These are phyloP conservation scores for Coemansia sp. DNA, from an alignment of 192 early-diverging fungal species.

Conservation along the genomic window DNA sequence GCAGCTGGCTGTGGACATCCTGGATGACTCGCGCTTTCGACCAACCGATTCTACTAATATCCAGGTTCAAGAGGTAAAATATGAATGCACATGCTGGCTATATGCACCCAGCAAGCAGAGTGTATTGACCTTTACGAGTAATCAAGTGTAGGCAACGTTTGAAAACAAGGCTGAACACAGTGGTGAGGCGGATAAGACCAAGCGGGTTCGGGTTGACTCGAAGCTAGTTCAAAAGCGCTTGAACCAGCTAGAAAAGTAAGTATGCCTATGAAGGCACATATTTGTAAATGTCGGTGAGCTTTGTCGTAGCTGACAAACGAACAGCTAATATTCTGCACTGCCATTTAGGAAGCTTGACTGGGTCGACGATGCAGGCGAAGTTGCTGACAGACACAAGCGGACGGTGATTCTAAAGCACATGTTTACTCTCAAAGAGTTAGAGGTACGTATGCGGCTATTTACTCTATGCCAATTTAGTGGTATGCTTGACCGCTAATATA, in stretches of 20 bases:
- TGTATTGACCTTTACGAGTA: background rate
- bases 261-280: background rate
- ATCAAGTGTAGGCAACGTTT: constrained; percentile 71
- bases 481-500: background rate
- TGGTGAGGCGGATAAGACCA: constrained; percentile 18
- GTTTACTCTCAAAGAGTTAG: constrained; percentile 87
- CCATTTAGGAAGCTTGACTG: constrained; percentile 75
- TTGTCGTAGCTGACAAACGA: background rate
- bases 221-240: constrained; percentile 64
- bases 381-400: constrained; percentile 72
- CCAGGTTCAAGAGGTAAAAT: constrained; percentile 63
- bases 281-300: too few species aligned
- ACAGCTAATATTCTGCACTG: background rate
- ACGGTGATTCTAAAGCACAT: constrained; percentile 94
- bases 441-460: constrained; percentile 57
- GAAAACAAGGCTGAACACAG: constrained; percentile 64
- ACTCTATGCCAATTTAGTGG: background rate
- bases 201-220: constrained; percentile 55
- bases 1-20: constrained; percentile 73
- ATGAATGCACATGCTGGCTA: background rate
- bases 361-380: constrained; percentile 75
- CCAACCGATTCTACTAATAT: constrained; percentile 65
- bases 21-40: constrained; percentile 86
- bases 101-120: background rate
- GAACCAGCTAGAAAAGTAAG: constrained; percentile 70